Conservation (phyloP, 1,284 basidiomycete species). For the Sporisorium sorghi region DNA sequence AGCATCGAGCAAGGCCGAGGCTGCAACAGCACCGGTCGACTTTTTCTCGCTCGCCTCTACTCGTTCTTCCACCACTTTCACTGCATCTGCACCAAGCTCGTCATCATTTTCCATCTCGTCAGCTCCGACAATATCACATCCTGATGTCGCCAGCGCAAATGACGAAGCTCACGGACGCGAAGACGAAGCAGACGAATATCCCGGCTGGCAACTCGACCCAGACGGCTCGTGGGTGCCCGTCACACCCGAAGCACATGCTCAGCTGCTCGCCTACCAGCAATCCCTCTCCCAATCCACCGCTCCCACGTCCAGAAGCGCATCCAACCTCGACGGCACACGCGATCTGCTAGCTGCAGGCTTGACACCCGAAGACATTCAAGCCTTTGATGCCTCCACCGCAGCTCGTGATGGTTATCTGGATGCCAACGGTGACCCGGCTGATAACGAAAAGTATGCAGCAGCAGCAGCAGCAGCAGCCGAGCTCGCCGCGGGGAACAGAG, state of each 20-base stretch:
- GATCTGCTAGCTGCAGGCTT: conserved; percentile 29
- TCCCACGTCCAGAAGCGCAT: conserved; percentile 6
- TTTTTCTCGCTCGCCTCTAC: conserved; percentile 42
- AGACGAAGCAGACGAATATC: conserved; percentile 31
- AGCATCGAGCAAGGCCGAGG: conserved; percentile 13
- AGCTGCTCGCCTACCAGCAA: conserved; percentile 49
- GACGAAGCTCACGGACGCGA: not conserved
- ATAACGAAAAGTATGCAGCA: conserved; percentile 42
- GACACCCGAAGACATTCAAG: conserved; percentile 23
- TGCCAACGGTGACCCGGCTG: conserved; percentile 18
- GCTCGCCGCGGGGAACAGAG: conserved; percentile 34
- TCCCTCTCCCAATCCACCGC: conserved; percentile 7
- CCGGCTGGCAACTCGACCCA: conserved; percentile 66
- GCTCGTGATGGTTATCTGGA: conserved; percentile 40
- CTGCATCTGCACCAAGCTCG: not conserved
- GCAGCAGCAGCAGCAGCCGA: conserved; percentile 43
- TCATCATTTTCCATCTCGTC: conserved; percentile 42
- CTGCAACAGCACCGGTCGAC: conserved; percentile 26
- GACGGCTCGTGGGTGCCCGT: conserved; percentile 67
- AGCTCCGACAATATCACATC: conserved; percentile 55
- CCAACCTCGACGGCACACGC: conserved; percentile 45
- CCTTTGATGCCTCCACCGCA: conserved; percentile 52
- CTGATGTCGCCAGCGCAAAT: no score
- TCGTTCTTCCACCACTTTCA: not conserved
- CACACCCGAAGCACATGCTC: conserved; percentile 64